phyloP scores from a whole-genome alignment of 148 eudicot species.

The Silene latifolia region DNA sequence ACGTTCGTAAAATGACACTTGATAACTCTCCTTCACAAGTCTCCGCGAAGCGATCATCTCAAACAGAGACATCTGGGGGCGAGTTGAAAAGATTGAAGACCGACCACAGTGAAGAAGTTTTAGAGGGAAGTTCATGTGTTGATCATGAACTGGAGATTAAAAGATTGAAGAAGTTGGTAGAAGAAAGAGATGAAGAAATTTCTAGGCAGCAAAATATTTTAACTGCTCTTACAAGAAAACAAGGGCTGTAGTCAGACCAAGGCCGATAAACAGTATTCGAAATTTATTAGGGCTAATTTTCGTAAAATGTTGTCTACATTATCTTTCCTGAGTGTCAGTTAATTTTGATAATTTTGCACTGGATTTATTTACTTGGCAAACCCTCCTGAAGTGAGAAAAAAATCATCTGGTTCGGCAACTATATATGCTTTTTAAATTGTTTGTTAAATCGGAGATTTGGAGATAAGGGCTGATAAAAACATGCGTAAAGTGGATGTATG shows the following conservation, averaged over 20 bases:
- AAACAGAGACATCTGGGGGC: slow-evolving; percentile 29
- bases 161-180: slow-evolving; percentile 51
- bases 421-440: no score
- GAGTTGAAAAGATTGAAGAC: slow-evolving; percentile 46
- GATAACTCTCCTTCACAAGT: slow-evolving; percentile 22
- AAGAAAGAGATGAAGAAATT: slow-evolving; percentile 59
- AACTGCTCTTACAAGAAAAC: slow-evolving; percentile 71
- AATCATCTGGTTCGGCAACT: no score
- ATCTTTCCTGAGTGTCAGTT: neutral
- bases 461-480: no score
- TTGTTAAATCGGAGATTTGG: no score
- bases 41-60: slow-evolving; percentile 47
- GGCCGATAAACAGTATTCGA: neutral
- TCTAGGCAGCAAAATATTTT: slow-evolving; percentile 60
- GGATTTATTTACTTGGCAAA: no score
- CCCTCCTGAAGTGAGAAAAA: no score
- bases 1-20: slow-evolving; percentile 51
- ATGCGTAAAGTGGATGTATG: no score
- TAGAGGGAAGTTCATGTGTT: slow-evolving; percentile 31
- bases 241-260: slow-evolving; percentile 47
- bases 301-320: neutral
- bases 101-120: slow-evolving; percentile 28
- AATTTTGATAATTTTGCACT: neutral
- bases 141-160: slow-evolving; percentile 60
- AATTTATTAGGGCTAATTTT: neutral